Conservation (phyloP, 2,329 filamentous ascomycete genomes). For the Trematosphaeria pertusa region DNA sequence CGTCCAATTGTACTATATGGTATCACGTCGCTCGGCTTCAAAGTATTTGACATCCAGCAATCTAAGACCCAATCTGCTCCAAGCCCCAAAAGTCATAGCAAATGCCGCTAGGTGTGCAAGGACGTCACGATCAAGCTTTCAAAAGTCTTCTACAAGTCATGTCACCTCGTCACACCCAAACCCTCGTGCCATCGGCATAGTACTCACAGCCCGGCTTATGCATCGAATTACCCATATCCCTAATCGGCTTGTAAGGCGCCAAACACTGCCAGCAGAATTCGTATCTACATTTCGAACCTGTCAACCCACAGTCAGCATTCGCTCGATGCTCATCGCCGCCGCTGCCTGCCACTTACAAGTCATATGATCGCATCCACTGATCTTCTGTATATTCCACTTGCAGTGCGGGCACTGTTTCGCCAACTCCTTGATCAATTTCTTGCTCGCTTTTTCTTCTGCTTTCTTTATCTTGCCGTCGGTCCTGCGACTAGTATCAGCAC, state of each 20-base stretch:
- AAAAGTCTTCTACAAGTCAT: too few species aligned
- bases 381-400: constrained; percentile 50
- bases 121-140: too few species aligned
- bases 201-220: constrained; percentile 11
- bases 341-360: constrained; percentile 30
- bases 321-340: not conserved
- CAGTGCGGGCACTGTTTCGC: constrained; percentile 51
- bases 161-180: too few species aligned
- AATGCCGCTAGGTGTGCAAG: too few species aligned
- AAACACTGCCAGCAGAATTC: constrained; percentile 5
- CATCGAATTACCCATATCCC: constrained; percentile 10
- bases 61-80: too few species aligned
- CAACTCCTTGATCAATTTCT: constrained; percentile 35
- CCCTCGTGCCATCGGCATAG: too few species aligned
- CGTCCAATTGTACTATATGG: too few species aligned
- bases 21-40: too few species aligned
- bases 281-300: constrained; percentile 45
- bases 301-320: not conserved
- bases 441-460: constrained; percentile 37
- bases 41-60: too few species aligned
- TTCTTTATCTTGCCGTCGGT: constrained; percentile 31
- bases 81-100: too few species aligned
- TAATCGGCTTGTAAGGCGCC: constrained; percentile 19
- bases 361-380: constrained; percentile 52
- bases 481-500: constrained; percentile 12